phyloP scores from a whole-genome alignment of 106 monocot genomes.

The Dendrobium chrysotoxum region DNA sequence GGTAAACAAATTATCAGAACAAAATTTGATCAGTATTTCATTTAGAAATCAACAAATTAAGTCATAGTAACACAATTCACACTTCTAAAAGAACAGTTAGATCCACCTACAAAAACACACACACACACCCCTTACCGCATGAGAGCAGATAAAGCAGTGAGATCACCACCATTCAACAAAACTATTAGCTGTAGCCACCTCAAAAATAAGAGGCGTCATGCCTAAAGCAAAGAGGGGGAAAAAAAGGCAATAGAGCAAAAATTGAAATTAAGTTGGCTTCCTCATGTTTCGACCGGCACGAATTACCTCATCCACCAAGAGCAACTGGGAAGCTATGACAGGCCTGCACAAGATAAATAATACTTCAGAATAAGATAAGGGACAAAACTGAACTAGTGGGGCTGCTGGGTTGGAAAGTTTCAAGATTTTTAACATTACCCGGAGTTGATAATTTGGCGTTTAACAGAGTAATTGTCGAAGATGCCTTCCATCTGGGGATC shows the following conservation, averaged over 20 bases:
- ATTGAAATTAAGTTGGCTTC: slow-evolving; percentile 52
- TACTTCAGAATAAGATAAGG: background rate
- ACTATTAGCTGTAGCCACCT: too few species aligned
- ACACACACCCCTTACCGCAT: too few species aligned
- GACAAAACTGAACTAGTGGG: background rate
- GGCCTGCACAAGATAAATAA: slow-evolving; percentile 46
- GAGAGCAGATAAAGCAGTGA: too few species aligned
- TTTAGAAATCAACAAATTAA: too few species aligned
- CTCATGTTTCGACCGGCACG: slow-evolving; percentile 98
- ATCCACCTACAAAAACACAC: background rate
- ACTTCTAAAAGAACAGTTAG: background rate
- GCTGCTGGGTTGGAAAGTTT: background rate
- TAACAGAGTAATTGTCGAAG: slow-evolving; percentile 91
- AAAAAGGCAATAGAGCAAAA: background rate
- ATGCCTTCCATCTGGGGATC: slow-evolving; percentile 95
- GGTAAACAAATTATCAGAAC: background rate
- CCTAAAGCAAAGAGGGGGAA: too few species aligned
- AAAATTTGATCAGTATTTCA: slow-evolving; percentile 1
- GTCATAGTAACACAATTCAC: too few species aligned
- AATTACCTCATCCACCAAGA: slow-evolving; percentile 95
- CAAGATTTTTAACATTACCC: slow-evolving; percentile 36
- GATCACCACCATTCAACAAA: too few species aligned
- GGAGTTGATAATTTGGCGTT: slow-evolving; percentile 92
- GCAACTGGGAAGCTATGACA: slow-evolving; percentile 84
- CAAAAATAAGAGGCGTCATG: too few species aligned